Evolutionary conservation across 805 yeast species (phyloP), one percentile per base, ranked within the genome.

Genomic region (Wickerhamiella cacticola): DNA sequence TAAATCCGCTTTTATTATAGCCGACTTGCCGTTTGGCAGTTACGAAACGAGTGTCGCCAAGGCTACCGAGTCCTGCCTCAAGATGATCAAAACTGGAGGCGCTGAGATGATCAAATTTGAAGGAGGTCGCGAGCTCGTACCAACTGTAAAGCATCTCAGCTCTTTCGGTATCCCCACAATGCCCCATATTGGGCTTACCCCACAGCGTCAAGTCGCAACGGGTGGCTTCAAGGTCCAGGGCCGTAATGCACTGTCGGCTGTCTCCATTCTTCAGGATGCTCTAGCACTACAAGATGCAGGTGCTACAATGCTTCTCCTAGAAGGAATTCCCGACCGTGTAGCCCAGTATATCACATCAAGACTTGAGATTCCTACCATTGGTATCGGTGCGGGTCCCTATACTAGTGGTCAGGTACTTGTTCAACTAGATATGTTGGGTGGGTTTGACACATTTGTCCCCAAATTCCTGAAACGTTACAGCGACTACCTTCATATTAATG

Each of bases 191-290:
- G 98, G 98, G 0, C 68, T 89, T 26, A 85, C 95, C 3, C 98
- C 98, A 1, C 97, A 92, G 62, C 73, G 84, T 38, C 78, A 78
- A 52, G 76, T 84, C 53, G 61, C 84, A 0, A 60, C 82, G 12
- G 88, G 96, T 18, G 98, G 98, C 0, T 89, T 80, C 65, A 82
- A 79, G 63, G 81, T 84, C 1, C 98, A 89, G 62, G 96, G 95
- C 0, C 67, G 67, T 42, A 68, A 76, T 0, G 65, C 68, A 0
- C 60, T 61, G 2, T 70, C 71, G 28, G 94, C 94, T 0, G 42
- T 69, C 3, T 64, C 70, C 13, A 67, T 89, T 2, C 70, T 72
- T 40, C 67, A 77, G 33, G 86, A 87, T 51, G 94, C 96, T 2
- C 51, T 72, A 45, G 75, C 74, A 6, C 63, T 89, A 18, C 83